These are phyloP conservation scores for Protomyces inouyei DNA, from an alignment of 1,139 yeast species.

Conservation along the genomic window DNA sequence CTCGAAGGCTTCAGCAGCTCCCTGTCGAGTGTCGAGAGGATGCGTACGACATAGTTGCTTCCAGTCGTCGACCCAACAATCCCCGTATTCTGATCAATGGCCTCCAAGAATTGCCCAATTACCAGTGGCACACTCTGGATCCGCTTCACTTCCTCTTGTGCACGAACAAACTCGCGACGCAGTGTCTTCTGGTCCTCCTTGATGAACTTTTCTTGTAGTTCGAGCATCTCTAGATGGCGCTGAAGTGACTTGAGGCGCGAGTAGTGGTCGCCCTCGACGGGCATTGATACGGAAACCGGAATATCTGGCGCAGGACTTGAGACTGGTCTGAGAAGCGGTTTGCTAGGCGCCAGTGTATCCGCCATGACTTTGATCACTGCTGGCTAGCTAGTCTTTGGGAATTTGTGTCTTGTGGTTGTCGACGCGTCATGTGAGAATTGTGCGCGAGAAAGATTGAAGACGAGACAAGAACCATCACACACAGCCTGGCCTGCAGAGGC, in stretches of 20 bases:
- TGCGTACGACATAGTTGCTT: constrained; percentile 91
- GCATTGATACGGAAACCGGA: constrained; percentile 1
- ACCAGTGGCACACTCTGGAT: constrained; percentile 97
- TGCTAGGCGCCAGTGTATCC: constrained; percentile 1
- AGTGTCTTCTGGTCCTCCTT: constrained; percentile 97
- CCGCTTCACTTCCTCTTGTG: constrained; percentile 96
- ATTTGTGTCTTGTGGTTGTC: not conserved
- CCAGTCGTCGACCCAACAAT: constrained; percentile 97
- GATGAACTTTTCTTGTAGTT: constrained; percentile 76
- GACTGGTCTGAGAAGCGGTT: constrained; percentile 1
- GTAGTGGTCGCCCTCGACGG: constrained; percentile 55
- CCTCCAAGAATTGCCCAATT: constrained; percentile 96
- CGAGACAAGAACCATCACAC: not conserved
- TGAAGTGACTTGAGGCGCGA: constrained; percentile 78
- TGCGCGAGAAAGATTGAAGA: not conserved
- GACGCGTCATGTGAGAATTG: not conserved
- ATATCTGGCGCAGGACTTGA: not conserved
- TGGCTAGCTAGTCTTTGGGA: not conserved
- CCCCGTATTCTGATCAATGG: constrained; percentile 94
- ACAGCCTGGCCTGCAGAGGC: too few relatives aligned
- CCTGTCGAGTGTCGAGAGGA: constrained; percentile 87
- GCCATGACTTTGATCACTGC: not conserved
- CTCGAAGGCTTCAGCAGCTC: constrained; percentile 92
- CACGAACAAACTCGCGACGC: constrained; percentile 87
- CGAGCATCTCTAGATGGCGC: constrained; percentile 76